Base-by-base conservation (phyloP, 1,284 basidiomycete species). In the Paramarasmius palmivorus region DNA sequence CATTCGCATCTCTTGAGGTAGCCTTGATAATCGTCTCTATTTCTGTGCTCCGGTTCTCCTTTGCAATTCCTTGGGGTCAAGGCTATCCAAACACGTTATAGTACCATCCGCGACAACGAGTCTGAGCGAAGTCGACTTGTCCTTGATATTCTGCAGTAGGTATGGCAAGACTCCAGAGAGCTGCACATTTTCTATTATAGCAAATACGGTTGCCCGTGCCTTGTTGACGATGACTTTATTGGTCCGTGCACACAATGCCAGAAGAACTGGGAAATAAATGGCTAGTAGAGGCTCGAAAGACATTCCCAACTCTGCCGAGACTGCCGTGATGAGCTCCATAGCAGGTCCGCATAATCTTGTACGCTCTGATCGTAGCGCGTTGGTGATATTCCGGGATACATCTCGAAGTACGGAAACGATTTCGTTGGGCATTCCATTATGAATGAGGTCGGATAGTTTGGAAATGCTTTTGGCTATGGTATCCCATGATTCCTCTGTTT, bases 401-500 rank as follows among this genome's bases (percentile, higher is more conserved):
- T 77, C 72, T 42, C 83, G 83, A 46, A 92, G 68, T 8, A 70
- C 70, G 15, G 73, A 61, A 34, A 84, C 70, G 55, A 91, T 72
- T 39, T 88, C 83, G 2, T 74, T 59, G 22, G 84, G 75, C 50
- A 78, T 83, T 34, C 82, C 83, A 50, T 81, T 77, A 38, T 78
- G 73, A 57, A 81, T 82, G n/a, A 88, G 68, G n/a, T 71, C 70
- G 9, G 74, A 75, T 37, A 93, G 71, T 8, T 74, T 69, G 29
- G 68, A 63, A 37, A 93, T 65, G 5, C 77, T 77, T 41, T 78
- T 74, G 6, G 79, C 70, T 37, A 94, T 90, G n/a, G 72, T 75
- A 52, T 93, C 89, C 92, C 92, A 94, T 2, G 83, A 84, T 37
- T 94, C 90, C 66, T 94, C 92, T 1, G 87, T 85, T 70, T 94